Evolutionary conservation across 169 alveolate species (phyloP), one percentile per base, ranked within the genome.

Genomic region (Eimeria praecox): DNA sequence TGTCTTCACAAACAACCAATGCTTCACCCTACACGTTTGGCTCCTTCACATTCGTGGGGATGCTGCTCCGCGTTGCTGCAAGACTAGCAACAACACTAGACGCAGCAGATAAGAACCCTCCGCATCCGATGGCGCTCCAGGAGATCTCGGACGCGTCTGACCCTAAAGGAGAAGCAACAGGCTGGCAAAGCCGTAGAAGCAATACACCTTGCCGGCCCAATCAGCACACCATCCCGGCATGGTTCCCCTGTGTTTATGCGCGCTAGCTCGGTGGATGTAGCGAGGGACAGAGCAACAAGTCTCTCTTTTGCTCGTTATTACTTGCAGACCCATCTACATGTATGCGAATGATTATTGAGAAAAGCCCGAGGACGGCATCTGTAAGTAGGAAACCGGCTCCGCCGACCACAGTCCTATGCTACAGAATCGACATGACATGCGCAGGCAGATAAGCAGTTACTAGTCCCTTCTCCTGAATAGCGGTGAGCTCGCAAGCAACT

Each of bases 391-490:
- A 78, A 46, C 44, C 64, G 27, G 69, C 88, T 78, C 64, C 44
- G 46, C 88, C 66, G 3, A 40, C 14, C 30, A 30, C 30, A 49
- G 88, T 78, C 88, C 42, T 16, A 66, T 44, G 69, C 88, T 2
- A 66, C 88, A 64, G 88, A 78, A 78, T 78, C 88, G 88, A 78
- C 46, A 30, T 78, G 64, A 42, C 88, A 49, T 78, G 64, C 42
- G 88, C 88, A 42, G 69, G 42, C 14, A 46, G 44, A 49, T 18
- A 10, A 78, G 42, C 59, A 78, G 4, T 78, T 40, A 78, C 16
- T 42, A 24, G n/a, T 10, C 88, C 42, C 44, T 78, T 46, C 66
- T 8, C 49, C 64, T n/a, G n/a, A 3, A n/a, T 9, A 44, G 42
- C 46, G 42, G n/a, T 24, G 88, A 78, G 64, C n/a, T 22, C 42